Evolutionary conservation across 352 stramenopile species (phyloP).

Genomic region (Phytophthora tentaculata): DNA sequence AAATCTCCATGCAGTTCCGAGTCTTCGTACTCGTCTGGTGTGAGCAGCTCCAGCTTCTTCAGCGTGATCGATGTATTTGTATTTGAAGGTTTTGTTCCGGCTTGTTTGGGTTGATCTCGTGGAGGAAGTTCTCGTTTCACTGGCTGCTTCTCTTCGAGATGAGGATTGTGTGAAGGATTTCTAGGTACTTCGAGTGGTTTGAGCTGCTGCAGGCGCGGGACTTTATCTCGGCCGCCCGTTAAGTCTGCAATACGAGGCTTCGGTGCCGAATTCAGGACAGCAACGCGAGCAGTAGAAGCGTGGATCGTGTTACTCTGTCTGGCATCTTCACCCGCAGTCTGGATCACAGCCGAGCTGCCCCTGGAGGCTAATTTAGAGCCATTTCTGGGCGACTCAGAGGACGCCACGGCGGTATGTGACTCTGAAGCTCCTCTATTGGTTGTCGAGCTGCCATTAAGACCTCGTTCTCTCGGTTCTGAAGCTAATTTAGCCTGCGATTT

Average conservation of each 20-base stretch:
- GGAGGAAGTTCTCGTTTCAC: slow-evolving; percentile 5
- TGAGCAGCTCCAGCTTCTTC: slow-evolving; percentile 31
- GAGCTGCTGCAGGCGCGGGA: slow-evolving; percentile 24
- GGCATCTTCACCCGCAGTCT: slow-evolving; percentile 9
- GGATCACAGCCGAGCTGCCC: background rate
- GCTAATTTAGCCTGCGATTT: background rate
- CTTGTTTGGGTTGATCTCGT: slow-evolving; percentile 20
- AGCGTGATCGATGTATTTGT: slow-evolving; percentile 14
- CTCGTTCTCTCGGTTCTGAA: background rate
- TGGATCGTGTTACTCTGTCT: background rate
- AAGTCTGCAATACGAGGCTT: slow-evolving; percentile 18
- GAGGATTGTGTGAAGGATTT: slow-evolving; percentile 7
- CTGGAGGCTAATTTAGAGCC: background rate
- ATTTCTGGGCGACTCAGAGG: background rate
- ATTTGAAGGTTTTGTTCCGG: background rate
- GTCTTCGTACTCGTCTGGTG: slow-evolving; percentile 61
- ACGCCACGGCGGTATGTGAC: background rate
- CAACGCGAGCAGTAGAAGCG: slow-evolving; percentile 8
- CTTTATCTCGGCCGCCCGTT: slow-evolving; percentile 7
- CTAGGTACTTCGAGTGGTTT: slow-evolving; percentile 21
- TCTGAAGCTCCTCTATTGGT: background rate
- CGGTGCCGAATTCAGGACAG: slow-evolving; percentile 23
- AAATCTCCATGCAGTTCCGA: slow-evolving; percentile 61
- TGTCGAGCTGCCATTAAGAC: slow-evolving; percentile 8
- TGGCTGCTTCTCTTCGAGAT: slow-evolving; percentile 9